Evolutionary conservation across 257 asterid genomes (phyloP), one percentile per base, ranked within the genome.

Genomic region (Lavandula angustifolia): DNA sequence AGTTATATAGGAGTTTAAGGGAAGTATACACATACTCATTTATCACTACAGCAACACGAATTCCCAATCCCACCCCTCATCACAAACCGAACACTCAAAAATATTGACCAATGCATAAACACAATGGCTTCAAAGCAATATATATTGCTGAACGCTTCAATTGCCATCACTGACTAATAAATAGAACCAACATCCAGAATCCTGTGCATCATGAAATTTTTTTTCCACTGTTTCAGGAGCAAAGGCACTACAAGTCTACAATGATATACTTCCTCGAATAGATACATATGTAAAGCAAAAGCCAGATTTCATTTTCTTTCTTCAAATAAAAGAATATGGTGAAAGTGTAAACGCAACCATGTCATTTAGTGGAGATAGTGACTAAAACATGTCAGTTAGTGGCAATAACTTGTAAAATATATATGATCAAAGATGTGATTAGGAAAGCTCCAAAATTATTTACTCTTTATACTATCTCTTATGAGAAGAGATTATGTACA

Each of bases 281-380:
- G 16, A 14, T 44, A 22, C 27, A 27, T 16, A 9, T 11, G n/a
- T 17, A 6, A 44, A 31, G 29, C 62, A 42, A 43, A 11, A 29
- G 6, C 34, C 61, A 16, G 16, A n/a, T 37, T 37, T 5, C 8
- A 5, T 18, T 50, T 32, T 16, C 9, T 52, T 52, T 50, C 14
- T 43, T 42, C n/a, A 13, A 56, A 44, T n/a, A 47, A 29, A 34
- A 35, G 12, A 8, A 35, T 11, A 37, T 6, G 16, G 58, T 27
- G 29, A 7, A 57, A 40, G n/a, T 33, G 12, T 14, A 68, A 47
- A 7, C 14, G 66, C 43, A 47, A 68, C 41, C 50, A 46, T 37
- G 46, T 18, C 17, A 31, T 29, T 7, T 34, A 40, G 17, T 37
- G 18, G 52, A n/a, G n/a, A n/a, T n/a, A n/a, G 27, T 22, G 27